phyloP scores from a whole-genome alignment of 257 asterid species.

The Solanum tarijense region DNA sequence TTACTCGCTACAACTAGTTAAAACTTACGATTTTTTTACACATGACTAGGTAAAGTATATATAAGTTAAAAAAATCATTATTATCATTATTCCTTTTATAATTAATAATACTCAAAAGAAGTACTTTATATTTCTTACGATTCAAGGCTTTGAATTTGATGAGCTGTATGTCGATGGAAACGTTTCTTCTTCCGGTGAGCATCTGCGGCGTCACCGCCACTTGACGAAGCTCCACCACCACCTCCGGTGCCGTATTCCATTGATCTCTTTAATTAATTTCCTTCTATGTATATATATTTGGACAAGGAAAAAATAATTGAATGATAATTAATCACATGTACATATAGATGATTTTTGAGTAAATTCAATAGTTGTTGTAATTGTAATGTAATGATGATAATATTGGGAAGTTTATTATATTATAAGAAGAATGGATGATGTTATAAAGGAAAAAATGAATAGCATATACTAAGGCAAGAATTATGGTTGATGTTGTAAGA shows the following conservation, averaged over 20 bases:
- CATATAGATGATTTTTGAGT: not conserved
- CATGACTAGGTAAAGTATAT: not conserved
- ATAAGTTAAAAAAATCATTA: not conserved
- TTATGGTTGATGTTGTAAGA: conserved; percentile 10
- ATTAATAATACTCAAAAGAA: not conserved
- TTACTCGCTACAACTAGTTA: not conserved
- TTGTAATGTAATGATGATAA: not conserved
- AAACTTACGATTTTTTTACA: not conserved
- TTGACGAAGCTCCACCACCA: conserved; percentile 21
- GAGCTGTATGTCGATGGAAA: conserved; percentile 88
- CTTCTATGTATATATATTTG: not conserved
- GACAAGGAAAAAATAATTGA: not conserved
- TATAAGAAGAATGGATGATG: not conserved
- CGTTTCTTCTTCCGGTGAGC: conserved; percentile 56
- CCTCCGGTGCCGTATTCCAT: conserved; percentile 69
- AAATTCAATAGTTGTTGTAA: not conserved
- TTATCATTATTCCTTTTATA: not conserved
- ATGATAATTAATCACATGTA: not conserved
- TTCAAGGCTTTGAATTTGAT: conserved; percentile 90
- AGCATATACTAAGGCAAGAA: not conserved
- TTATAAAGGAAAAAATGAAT: not conserved
- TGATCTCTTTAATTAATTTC: not conserved
- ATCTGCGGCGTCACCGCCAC: conserved; percentile 44
- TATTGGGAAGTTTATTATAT: not conserved
- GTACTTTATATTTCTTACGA: conserved; percentile 22